Conservation (phyloP, 768 basidiomycete species). For the Xerocomellus amylosporus region DNA sequence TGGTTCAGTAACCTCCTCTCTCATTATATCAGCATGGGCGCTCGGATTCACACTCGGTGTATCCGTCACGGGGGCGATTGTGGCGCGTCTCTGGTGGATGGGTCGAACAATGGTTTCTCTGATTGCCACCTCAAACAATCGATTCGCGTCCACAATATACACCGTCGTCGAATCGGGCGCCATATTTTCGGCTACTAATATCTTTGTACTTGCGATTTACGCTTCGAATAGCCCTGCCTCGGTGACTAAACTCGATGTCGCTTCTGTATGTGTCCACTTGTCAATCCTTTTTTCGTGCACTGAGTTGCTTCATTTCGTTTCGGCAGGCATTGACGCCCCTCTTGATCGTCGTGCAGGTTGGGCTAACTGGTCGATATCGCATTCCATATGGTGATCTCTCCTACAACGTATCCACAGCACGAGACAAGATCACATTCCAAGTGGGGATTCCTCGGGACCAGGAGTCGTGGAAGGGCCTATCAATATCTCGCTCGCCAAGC, state of each 20-base stretch:
- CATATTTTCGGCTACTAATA: background rate
- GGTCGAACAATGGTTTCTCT: background rate
- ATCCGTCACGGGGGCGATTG: background rate
- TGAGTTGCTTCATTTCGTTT: background rate
- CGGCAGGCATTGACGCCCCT: background rate
- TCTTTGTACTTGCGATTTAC: background rate
- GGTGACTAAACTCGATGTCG: background rate
- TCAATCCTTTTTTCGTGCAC: background rate
- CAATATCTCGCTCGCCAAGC: no score
- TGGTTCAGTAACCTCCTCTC: background rate
- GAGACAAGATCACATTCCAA: background rate
- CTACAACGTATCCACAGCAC: background rate
- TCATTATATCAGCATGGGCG: background rate
- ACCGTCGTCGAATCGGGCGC: background rate
- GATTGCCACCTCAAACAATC: background rate
- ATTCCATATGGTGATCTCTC: background rate
- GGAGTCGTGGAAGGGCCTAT: background rate
- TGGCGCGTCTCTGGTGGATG: background rate
- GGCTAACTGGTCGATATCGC: background rate
- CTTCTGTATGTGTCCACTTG: background rate
- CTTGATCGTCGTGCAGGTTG: slow-evolving; percentile 2
- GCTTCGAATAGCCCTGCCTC: background rate
- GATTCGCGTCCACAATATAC: background rate
- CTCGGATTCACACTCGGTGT: background rate
- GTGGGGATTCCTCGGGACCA: background rate